Conservation (phyloP, 495 filamentous ascomycete species). For the Glutinoglossum americanum region DNA sequence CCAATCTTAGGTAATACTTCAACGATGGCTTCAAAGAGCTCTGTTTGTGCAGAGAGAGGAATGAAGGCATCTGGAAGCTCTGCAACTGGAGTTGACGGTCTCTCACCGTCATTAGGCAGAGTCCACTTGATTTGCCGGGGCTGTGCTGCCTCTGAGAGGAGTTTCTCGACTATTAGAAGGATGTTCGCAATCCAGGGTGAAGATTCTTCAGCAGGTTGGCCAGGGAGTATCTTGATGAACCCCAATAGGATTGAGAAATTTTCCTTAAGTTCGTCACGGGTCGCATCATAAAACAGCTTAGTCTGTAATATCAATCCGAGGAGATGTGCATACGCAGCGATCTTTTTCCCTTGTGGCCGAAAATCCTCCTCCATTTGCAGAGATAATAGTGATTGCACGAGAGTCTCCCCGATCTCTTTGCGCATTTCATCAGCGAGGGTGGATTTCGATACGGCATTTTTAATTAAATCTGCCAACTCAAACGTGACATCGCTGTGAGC, state of each 20-base stretch:
- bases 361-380: slow-evolving; percentile 54
- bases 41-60: slow-evolving; percentile 37
- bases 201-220: slow-evolving; percentile 44
- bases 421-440: slow-evolving; percentile 39
- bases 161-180: slow-evolving; percentile 69
- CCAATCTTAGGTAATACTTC: slow-evolving; percentile 68
- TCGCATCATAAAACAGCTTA: slow-evolving; percentile 55
- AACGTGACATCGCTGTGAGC: slow-evolving; percentile 77
- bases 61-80: slow-evolving; percentile 40
- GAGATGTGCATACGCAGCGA: slow-evolving; percentile 84
- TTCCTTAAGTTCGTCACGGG: slow-evolving; percentile 54
- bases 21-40: slow-evolving; percentile 52
- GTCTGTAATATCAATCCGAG: slow-evolving; percentile 74
- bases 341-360: slow-evolving; percentile 49
- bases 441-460: slow-evolving; percentile 48
- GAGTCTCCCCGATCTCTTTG: slow-evolving; percentile 56
- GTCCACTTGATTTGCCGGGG: slow-evolving; percentile 56
- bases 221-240: slow-evolving; percentile 57
- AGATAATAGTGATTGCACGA: slow-evolving; percentile 76
- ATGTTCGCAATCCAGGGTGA: slow-evolving; percentile 86
- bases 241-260: slow-evolving; percentile 51
- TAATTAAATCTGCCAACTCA: slow-evolving; percentile 72
- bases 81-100: slow-evolving; percentile 23
- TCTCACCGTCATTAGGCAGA: slow-evolving; percentile 27
- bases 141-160: slow-evolving; percentile 71